Evolutionary conservation across 2,329 filamentous ascomycete genomes (phyloP).

Genomic region (Macrophomina phaseolina): DNA sequence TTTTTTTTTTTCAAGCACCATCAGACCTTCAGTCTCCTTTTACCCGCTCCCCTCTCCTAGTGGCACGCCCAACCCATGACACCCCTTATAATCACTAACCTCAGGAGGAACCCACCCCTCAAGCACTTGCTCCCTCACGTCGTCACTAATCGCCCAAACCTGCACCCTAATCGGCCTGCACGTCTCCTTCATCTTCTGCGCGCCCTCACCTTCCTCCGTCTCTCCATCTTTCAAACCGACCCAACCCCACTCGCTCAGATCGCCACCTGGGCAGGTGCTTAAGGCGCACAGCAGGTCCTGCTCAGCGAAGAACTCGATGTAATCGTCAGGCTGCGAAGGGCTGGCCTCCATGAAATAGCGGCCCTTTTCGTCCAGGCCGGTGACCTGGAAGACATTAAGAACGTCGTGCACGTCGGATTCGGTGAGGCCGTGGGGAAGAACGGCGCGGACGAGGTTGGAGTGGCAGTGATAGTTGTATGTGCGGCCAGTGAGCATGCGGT

Average conservation of each 20-base stretch:
- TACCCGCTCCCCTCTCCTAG: constrained; percentile 40
- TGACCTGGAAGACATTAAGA: constrained; percentile 85
- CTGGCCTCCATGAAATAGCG: constrained; percentile 72
- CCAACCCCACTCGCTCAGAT: constrained; percentile 83
- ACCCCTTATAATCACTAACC: constrained; percentile 65
- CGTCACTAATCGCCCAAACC: constrained; percentile 68
- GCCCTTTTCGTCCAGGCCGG: constrained; percentile 72
- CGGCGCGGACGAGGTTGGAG: constrained; percentile 77
- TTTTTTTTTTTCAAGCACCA: background rate
- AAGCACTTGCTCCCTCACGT: constrained; percentile 40
- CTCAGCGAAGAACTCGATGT: constrained; percentile 81
- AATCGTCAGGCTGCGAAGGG: constrained; percentile 43
- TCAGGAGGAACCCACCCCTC: constrained; percentile 67
- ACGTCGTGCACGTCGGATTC: constrained; percentile 85
- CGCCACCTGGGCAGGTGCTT: constrained; percentile 78
- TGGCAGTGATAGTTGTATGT: constrained; percentile 84
- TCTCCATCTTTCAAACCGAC: constrained; percentile 57
- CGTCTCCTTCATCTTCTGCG: constrained; percentile 71
- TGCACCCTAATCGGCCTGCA: constrained; percentile 78
- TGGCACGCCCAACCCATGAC: constrained; percentile 68
- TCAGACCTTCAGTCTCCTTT: background rate
- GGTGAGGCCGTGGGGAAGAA: constrained; percentile 69
- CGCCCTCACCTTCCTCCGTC: constrained; percentile 67
- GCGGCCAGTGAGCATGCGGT: constrained; percentile 71
- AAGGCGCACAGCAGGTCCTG: constrained; percentile 72